These are phyloP conservation scores for Blastocystis sp. DNA, from an alignment of 352 stramenopile species.

Conservation along the genomic window DNA sequence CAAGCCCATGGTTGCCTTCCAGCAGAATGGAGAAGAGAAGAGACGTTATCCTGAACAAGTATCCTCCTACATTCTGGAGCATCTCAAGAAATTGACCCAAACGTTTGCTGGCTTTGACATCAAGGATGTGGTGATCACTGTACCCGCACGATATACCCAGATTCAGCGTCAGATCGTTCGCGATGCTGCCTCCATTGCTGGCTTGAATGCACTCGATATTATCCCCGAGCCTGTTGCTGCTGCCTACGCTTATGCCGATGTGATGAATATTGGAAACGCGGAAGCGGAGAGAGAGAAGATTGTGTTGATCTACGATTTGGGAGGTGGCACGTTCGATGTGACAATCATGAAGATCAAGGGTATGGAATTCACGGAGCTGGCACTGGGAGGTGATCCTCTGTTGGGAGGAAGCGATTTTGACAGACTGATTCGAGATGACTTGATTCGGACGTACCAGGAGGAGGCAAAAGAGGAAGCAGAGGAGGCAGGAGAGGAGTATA, in stretches of 20 bases:
- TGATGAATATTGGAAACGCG: conserved; percentile 72
- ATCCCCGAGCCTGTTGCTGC: conserved; percentile 74
- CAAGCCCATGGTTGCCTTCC: conserved; percentile 9
- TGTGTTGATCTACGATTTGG: conserved; percentile 75
- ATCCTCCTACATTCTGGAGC: not conserved
- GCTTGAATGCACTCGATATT: conserved; percentile 96
- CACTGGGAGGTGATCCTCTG: conserved; percentile 97
- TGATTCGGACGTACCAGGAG: not conserved
- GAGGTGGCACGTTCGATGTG: conserved; percentile 87
- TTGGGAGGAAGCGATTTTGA: conserved; percentile 81
- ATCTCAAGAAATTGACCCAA: not conserved
- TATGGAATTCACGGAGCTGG: conserved; percentile 95
- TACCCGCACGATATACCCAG: conserved; percentile 96
- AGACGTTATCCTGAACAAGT: conserved; percentile 33
- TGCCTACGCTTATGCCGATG: conserved; percentile 73
- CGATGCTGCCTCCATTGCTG: conserved; percentile 96
- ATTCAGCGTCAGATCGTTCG: conserved; percentile 97
- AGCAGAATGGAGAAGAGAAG: not conserved
- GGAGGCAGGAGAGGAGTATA: no score
- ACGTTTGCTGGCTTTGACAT: conserved; percentile 38
- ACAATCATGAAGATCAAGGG: conserved; percentile 95
- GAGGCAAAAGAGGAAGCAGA: no score
- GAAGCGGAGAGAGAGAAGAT: conserved; percentile 69
- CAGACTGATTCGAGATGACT: not conserved
- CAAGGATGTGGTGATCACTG: conserved; percentile 46